Evolutionary conservation across 768 basidiomycete species (phyloP).

Genomic region (Amanita phalloides): DNA sequence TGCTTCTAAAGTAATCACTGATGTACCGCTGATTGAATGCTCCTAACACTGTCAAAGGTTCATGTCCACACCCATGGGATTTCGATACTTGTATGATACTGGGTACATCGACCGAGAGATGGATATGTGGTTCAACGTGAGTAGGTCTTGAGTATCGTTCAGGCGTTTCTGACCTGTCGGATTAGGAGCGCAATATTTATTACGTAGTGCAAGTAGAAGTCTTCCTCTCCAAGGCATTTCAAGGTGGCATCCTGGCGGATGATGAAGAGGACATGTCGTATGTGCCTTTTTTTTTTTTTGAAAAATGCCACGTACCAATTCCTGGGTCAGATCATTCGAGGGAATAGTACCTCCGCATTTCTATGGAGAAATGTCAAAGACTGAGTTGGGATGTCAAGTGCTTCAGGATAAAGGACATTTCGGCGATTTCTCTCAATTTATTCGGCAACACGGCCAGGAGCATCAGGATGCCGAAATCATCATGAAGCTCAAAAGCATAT

Average conservation of each 20-base stretch:
- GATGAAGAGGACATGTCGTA: slow-evolving; percentile 57
- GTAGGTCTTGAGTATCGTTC: slow-evolving; percentile 13
- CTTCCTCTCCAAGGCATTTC: slow-evolving; percentile 75
- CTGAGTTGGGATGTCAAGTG: slow-evolving; percentile 87
- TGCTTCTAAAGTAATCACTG: slow-evolving; percentile 68
- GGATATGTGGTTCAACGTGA: slow-evolving; percentile 92
- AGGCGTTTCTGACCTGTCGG: background rate
- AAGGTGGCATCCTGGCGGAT: slow-evolving; percentile 40
- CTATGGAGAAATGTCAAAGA: slow-evolving; percentile 97
- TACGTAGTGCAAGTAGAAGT: slow-evolving; percentile 95
- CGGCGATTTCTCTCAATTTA: slow-evolving; percentile 81
- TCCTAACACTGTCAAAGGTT: slow-evolving; percentile 44
- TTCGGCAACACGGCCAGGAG: slow-evolving; percentile 80
- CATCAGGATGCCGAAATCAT: slow-evolving; percentile 76
- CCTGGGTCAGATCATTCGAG: slow-evolving; percentile 52
- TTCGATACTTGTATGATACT: slow-evolving; percentile 83
- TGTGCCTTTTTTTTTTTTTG: slow-evolving; percentile 10
- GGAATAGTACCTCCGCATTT: slow-evolving; percentile 91
- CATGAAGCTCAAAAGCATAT: slow-evolving; percentile 83
- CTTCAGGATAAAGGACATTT: slow-evolving; percentile 89
- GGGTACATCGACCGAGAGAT: slow-evolving; percentile 93
- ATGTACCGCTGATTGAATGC: background rate
- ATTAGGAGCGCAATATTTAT: slow-evolving; percentile 85
- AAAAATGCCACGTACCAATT: background rate
- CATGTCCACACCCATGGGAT: slow-evolving; percentile 89